These are phyloP conservation scores for Anisogramma anomala DNA, from an alignment of 2,329 filamentous ascomycete species.

Conservation along the genomic window DNA sequence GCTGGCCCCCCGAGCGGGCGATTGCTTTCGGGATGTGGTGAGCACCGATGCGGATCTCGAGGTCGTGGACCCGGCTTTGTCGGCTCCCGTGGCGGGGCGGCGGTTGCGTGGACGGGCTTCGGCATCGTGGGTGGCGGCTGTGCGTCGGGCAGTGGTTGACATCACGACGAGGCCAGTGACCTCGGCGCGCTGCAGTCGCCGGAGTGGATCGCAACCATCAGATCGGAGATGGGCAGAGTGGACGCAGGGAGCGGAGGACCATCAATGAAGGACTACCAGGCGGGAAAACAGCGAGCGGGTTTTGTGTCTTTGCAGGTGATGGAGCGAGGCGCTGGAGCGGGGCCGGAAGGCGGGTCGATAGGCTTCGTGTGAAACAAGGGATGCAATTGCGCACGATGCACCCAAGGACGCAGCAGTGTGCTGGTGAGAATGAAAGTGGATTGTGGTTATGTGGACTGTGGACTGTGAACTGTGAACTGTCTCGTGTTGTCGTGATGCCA, in stretches of 20 bases:
- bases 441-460: background rate
- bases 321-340: too few species aligned
- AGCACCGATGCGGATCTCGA: constrained; percentile 21
- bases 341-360: background rate
- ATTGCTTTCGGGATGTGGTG: constrained; percentile 20
- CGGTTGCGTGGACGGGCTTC: constrained; percentile 41
- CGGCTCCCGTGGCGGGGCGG: constrained; percentile 27
- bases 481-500: background rate
- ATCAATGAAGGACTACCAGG: background rate
- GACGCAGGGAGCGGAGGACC: background rate
- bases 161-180: constrained; percentile 21
- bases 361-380: constrained; percentile 3
- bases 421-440: background rate
- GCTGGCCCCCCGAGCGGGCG: constrained; percentile 30
- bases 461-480: background rate
- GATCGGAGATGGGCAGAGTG: constrained; percentile 11
- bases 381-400: background rate
- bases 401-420: background rate
- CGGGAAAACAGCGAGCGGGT: background rate
- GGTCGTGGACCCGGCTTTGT: constrained; percentile 18
- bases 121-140: constrained; percentile 30
- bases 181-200: constrained; percentile 20
- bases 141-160: constrained; percentile 34
- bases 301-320: background rate
- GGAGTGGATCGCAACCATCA: constrained; percentile 18